Percentiles rank a stretch among this genome's conserved stretches.
Evolutionary conservation across 2,329 filamentous ascomycete genomes (phyloP).

Genomic region (Lachnellula willkommii): DNA sequence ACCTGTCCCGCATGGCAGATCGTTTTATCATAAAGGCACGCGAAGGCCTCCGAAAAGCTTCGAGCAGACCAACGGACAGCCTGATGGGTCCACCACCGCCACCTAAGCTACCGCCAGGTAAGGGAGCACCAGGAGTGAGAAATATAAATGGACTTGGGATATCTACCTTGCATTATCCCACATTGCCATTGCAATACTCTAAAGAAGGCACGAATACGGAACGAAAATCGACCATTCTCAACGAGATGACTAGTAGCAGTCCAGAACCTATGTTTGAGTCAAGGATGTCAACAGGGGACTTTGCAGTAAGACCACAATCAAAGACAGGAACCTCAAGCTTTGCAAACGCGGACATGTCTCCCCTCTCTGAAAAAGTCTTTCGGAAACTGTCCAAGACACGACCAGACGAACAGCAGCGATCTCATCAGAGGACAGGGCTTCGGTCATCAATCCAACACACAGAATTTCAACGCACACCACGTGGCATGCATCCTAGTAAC

Average conservation of each 20-base stretch:
- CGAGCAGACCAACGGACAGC: not conserved
- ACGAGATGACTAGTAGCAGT: not conserved
- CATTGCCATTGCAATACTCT: not conserved
- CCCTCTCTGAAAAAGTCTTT: not conserved
- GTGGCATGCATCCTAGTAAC: not conserved
- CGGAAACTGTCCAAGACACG: not conserved
- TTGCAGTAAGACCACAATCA: not conserved
- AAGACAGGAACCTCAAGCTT: not conserved
- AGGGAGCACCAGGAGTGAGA: too few species aligned
- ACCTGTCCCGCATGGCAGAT: conserved; percentile 2
- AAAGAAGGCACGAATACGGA: not conserved
- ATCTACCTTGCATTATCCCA: not conserved
- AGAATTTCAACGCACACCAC: not conserved
- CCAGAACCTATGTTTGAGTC: not conserved
- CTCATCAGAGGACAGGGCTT: not conserved
- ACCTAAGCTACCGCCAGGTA: not conserved
- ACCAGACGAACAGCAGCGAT: not conserved
- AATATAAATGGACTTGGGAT: too few species aligned
- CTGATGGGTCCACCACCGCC: not conserved
- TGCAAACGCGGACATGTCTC: not conserved
- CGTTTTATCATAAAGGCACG: conserved; percentile 1
- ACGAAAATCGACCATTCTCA: not conserved
- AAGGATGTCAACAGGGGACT: not conserved
- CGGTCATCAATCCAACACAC: not conserved
- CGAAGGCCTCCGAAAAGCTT: not conserved